Evolutionary conservation across 2,329 filamentous ascomycete species (phyloP).

Genomic region (Clarireedia paspali): DNA sequence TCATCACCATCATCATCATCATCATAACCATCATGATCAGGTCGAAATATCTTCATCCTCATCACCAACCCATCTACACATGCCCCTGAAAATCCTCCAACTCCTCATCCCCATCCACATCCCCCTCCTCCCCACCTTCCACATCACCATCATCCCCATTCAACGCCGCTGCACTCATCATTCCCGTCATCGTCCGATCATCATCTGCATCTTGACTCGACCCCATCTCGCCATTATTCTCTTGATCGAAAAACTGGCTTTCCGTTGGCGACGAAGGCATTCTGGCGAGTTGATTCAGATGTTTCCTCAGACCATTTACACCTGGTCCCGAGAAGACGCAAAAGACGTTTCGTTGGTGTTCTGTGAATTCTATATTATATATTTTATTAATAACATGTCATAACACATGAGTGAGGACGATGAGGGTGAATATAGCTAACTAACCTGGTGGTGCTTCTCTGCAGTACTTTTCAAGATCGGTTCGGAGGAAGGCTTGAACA

Average conservation of each 20-base stretch:
- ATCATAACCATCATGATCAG: neutral
- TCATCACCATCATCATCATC: neutral
- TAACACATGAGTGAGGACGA: neutral
- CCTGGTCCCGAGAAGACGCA: slow-evolving; percentile 93
- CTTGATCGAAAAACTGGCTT: too few species aligned
- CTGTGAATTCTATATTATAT: slow-evolving; percentile 71
- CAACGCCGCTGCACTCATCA: slow-evolving; percentile 1
- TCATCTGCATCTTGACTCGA: slow-evolving; percentile 12
- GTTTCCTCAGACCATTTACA: slow-evolving; percentile 67
- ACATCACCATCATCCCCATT: slow-evolving; percentile 1
- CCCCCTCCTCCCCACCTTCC: neutral
- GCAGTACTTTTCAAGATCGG: slow-evolving; percentile 79
- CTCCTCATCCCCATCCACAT: neutral
- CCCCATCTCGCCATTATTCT: too few species aligned
- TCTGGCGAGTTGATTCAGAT: slow-evolving; percentile 72
- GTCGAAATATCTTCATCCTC: neutral
- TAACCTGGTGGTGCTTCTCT: slow-evolving; percentile 71
- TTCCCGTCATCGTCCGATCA: slow-evolving; percentile 5
- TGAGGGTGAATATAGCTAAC: slow-evolving; percentile 11
- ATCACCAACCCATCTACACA: neutral
- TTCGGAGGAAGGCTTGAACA: slow-evolving; percentile 79
- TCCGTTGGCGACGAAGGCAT: slow-evolving; percentile 83
- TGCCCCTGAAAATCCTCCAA: neutral
- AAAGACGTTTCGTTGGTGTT: slow-evolving; percentile 90
- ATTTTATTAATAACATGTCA: slow-evolving; percentile 3